Base-by-base conservation (phyloP, 2,329 filamentous ascomycete genomes). In the Alternaria viburni region DNA sequence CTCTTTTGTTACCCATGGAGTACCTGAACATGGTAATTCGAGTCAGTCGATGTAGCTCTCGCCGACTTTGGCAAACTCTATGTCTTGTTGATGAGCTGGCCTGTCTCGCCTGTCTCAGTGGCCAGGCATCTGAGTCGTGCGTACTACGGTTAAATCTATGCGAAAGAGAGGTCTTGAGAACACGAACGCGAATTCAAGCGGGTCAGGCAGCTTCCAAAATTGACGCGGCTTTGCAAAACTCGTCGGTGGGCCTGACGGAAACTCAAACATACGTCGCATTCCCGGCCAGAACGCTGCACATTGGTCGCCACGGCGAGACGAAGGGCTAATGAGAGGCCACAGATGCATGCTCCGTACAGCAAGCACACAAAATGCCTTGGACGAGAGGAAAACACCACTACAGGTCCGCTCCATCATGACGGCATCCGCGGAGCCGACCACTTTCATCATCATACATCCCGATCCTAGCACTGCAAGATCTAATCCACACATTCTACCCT, bases 131-230 rank as follows among this genome's bases (percentile, higher is more conserved):
- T 54, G 65, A 62, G 47, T 65, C 58, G 41, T 55, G 56, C 26
- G 23, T 45, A 28, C 21, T 41, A 30, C 46, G 52, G 41, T 57
- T 44, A 50, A 60, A 65, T 36, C 32, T 36, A 41, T 28, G 52
- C 51, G 50, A 62, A 49, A 60, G 56, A 59, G 52, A 62, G 30
- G 46, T 17, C 41, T 56, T 43, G 49, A 50, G 46, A 61, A 61
- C 50, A 49, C 56, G 55, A 59, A 63, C 49, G 36, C 59, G 56
- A 59, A 62, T 52, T 17, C 32, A 59, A 23, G 52, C 43, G 52
- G 45, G 59, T 43, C 50, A 41, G 50, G 45, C 36, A 23, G 12
- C 30, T 52, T 51, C 41, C 13, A 23, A 30, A 28, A 7, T 17
- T 15, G 41, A 41, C 46, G 30, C 49, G 47, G 47, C 41, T 45